phyloP scores from a whole-genome alignment of 2,329 filamentous ascomycete species.

The Colletotrichum lindemuthianum region DNA sequence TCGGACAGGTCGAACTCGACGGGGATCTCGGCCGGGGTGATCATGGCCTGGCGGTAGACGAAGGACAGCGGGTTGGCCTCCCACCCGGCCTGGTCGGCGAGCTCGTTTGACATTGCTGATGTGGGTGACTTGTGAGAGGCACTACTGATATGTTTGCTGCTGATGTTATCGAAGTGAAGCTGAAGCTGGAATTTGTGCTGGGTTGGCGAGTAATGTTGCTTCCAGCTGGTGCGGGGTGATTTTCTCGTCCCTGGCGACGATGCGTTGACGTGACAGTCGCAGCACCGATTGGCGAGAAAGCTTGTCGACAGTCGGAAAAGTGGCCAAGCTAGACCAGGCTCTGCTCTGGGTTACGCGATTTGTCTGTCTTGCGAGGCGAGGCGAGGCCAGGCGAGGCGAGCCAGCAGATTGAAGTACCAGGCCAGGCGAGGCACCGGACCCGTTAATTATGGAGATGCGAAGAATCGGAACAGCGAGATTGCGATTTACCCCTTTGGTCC shows the following conservation, averaged over 20 bases:
- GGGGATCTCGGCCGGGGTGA: constrained; percentile 30
- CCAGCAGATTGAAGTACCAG: neutral
- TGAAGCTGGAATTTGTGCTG: no score
- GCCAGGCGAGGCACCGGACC: constrained; percentile 14
- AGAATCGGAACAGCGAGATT: constrained; percentile 31
- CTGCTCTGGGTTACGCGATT: neutral
- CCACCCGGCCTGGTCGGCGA: constrained; percentile 31
- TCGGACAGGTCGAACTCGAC: constrained; percentile 33
- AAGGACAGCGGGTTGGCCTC: constrained; percentile 33
- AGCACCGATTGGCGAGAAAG: constrained; percentile 20
- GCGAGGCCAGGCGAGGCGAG: neutral
- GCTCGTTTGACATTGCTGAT: constrained; percentile 18
- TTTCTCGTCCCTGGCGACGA: no score
- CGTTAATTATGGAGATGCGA: constrained; percentile 27
- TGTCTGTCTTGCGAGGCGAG: neutral
- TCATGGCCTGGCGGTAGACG: constrained; percentile 28
- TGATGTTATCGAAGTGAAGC: no score
- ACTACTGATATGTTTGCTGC: no score
- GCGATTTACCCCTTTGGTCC: constrained; percentile 11
- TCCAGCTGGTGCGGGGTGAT: no score
- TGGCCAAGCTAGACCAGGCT: neutral
- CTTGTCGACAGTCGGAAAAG: constrained; percentile 5
- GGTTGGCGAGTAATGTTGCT: no score
- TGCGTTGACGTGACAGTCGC: no score
- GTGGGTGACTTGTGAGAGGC: no score